Evolutionary conservation across 228 moss, liverwort and hornwort genomes (phyloP).

Genomic region (Sphagnum fallax): DNA sequence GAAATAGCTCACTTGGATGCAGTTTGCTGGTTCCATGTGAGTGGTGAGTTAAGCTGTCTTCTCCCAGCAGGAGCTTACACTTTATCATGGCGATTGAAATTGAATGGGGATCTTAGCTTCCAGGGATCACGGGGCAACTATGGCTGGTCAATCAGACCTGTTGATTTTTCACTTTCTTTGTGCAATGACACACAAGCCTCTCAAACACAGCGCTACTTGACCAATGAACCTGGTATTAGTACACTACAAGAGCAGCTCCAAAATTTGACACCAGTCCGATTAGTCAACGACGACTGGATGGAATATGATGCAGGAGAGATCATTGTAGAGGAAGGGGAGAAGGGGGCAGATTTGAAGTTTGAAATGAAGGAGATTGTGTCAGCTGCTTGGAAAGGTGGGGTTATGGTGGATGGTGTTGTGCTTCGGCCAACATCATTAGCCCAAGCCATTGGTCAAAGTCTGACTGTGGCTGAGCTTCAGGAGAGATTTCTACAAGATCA

Average conservation of each 20-base stretch:
- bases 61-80: constrained; percentile 18
- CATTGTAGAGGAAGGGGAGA: constrained; percentile 5
- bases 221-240: neutral
- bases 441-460: neutral
- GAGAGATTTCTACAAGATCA: neutral
- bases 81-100: constrained; percentile 14
- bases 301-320: constrained; percentile 21
- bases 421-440: constrained; percentile 12
- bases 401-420: constrained; percentile 23
- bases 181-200: neutral
- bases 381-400: constrained; percentile 14
- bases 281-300: constrained; percentile 10
- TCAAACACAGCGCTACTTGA: neutral
- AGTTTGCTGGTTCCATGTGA: constrained; percentile 23
- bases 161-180: constrained; percentile 7
- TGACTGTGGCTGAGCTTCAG: constrained; percentile 2
- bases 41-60: constrained; percentile 9
- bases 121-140: neutral
- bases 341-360: constrained; percentile 4
- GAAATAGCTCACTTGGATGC: constrained; percentile 18
- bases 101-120: neutral
- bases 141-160: constrained; percentile 7
- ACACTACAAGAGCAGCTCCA: neutral
- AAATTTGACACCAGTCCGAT: constrained; percentile 1
- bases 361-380: constrained; percentile 10